A percentile compares a stretch with the other conserved stretches of the same genome.
Evolutionary conservation across 2,329 filamentous ascomycete genomes (phyloP).

Genomic region (Macrophomina tecta): DNA sequence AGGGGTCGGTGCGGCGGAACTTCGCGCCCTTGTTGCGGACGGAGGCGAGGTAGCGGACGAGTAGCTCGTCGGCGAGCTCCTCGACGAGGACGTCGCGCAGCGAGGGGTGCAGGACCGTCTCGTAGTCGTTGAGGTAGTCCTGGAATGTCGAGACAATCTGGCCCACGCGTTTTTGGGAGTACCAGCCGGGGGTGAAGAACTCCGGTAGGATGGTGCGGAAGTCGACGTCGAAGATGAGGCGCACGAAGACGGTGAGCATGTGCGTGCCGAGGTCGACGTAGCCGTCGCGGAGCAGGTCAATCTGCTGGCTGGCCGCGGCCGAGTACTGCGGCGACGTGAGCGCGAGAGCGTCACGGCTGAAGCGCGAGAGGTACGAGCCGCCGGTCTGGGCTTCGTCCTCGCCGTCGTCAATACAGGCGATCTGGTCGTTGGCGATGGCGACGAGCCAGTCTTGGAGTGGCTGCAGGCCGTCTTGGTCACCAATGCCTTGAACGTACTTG

Average conservation of each 20-base stretch:
- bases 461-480: conserved; percentile 76
- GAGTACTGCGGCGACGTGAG: conserved; percentile 82
- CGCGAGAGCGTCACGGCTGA: conserved; percentile 81
- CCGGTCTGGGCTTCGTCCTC: conserved; percentile 60
- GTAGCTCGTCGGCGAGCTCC: conserved; percentile 88
- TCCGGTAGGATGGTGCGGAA: conserved; percentile 82
- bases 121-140: conserved; percentile 91
- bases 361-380: conserved; percentile 84
- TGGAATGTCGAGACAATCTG: conserved; percentile 94
- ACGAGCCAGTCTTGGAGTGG: conserved; percentile 86
- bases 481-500: conserved; percentile 66
- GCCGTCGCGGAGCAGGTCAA: conserved; percentile 79
- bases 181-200: conserved; percentile 93
- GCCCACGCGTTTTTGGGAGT: conserved; percentile 83
- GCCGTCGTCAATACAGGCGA: conserved; percentile 91
- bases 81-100: conserved; percentile 91
- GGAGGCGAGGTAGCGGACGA: conserved; percentile 80
- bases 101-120: conserved; percentile 80
- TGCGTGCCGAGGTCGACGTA: conserved; percentile 96
- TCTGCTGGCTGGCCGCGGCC: conserved; percentile 71
- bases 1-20: conserved; percentile 85
- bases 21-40: conserved; percentile 91
- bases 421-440: conserved; percentile 96
- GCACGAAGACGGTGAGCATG: conserved; percentile 86
- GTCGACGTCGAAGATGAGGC: conserved; percentile 88